A percentile compares a stretch with the other conserved stretches of the same genome.
These are phyloP conservation scores for Skeletonema menzelii DNA, from an alignment of 108 stramenopile species.

Conservation along the genomic window DNA sequence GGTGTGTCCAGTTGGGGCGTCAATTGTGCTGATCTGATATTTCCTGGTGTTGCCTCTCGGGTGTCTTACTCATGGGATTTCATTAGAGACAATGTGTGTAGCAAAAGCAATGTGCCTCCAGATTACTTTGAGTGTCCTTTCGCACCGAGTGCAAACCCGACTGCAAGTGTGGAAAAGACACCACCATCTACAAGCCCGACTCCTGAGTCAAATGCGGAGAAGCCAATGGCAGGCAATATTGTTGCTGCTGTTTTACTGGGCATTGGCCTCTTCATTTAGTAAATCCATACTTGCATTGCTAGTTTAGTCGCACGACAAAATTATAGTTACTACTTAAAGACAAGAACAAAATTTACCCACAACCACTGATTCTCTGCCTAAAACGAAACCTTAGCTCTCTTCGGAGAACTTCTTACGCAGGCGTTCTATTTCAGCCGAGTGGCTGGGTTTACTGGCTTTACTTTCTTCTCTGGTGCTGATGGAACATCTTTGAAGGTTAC, in stretches of 20 bases:
- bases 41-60: conserved; percentile 22
- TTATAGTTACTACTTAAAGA: neutral
- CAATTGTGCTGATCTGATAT: conserved; percentile 10
- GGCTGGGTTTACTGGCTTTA: neutral
- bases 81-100: conserved; percentile 16
- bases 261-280: neutral
- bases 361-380: neutral
- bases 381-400: neutral
- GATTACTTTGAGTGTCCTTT: neutral
- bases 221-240: neutral
- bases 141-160: neutral
- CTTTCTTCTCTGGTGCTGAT: neutral
- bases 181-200: neutral
- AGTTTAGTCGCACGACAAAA: neutral
- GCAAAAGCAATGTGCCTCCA: conserved; percentile 4
- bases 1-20: conserved; percentile 26
- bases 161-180: neutral
- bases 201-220: neutral
- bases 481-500: neutral
- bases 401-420: neutral
- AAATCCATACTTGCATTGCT: neutral
- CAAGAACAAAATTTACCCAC: neutral
- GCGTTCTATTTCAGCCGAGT: neutral
- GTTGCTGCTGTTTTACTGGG: neutral
- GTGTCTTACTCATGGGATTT: neutral